Evolutionary conservation across 352 stramenopile genomes (phyloP).

Genomic region (Phytophthora niederhauseri): DNA sequence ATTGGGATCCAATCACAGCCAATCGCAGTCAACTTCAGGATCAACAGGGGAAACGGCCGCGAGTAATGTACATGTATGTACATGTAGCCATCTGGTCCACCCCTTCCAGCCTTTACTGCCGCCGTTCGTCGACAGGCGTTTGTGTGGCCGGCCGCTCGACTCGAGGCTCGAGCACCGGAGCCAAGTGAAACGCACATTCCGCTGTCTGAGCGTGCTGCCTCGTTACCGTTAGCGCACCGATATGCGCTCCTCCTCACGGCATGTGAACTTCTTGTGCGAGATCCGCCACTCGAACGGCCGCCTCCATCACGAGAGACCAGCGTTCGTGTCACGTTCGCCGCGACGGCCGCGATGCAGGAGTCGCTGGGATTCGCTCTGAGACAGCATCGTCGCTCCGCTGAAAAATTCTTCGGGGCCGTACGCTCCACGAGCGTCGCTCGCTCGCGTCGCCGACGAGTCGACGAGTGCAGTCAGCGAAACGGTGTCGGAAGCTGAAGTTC

Average conservation of each 20-base stretch:
- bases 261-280: too few relatives aligned
- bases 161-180: not conserved
- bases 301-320: not conserved
- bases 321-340: not conserved
- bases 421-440: too few relatives aligned
- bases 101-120: not conserved
- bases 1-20: not conserved
- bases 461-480: slow-evolving; percentile 12
- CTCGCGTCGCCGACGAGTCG: slow-evolving; percentile 9
- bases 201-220: not conserved
- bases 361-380: not conserved
- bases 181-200: not conserved
- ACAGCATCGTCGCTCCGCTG: not conserved
- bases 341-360: not conserved
- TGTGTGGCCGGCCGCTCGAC: too few relatives aligned
- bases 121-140: too few relatives aligned
- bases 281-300: too few relatives aligned
- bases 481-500: slow-evolving; percentile 1
- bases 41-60: not conserved
- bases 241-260: too few relatives aligned
- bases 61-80: too few relatives aligned
- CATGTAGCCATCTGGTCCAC: slow-evolving; percentile 20
- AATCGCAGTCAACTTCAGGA: slow-evolving; percentile 30
- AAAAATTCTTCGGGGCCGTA: not conserved
- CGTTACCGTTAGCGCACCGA: too few relatives aligned